Evolutionary conservation across 805 yeast genomes (phyloP).

Genomic region (Candida vartiovaarae): DNA sequence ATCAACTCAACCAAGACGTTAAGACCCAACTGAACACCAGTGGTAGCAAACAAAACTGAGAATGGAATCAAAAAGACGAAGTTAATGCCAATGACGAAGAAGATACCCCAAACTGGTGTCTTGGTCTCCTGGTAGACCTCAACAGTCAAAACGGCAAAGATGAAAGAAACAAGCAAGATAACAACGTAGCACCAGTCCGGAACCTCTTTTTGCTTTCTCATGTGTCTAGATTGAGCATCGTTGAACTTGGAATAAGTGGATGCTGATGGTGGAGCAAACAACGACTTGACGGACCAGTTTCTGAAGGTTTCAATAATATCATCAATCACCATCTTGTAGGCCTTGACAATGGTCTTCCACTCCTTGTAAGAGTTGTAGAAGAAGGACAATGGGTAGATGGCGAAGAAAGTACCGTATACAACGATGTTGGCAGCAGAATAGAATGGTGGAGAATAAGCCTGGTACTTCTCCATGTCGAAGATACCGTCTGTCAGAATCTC

Average conservation of each 20-base stretch:
- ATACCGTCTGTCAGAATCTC: slow-evolving; percentile 38
- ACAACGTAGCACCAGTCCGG: slow-evolving; percentile 43
- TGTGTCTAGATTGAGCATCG: slow-evolving; percentile 48
- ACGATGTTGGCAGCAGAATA: slow-evolving; percentile 58
- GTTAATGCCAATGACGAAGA: slow-evolving; percentile 45
- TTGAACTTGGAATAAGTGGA: slow-evolving; percentile 4
- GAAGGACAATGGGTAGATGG: slow-evolving; percentile 43
- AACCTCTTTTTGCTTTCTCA: slow-evolving; percentile 52
- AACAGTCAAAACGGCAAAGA: slow-evolving; percentile 39
- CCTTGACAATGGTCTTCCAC: slow-evolving; percentile 28
- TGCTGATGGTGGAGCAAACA: neutral
- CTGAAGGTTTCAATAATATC: slow-evolving; percentile 2
- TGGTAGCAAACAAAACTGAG: slow-evolving; percentile 38
- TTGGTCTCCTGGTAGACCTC: slow-evolving; percentile 36
- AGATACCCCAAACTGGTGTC: slow-evolving; percentile 58
- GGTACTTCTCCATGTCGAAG: slow-evolving; percentile 41
- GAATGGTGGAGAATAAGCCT: slow-evolving; percentile 56
- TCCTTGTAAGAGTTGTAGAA: slow-evolving; percentile 39
- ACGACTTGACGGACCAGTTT: slow-evolving; percentile 3
- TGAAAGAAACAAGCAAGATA: slow-evolving; percentile 36
- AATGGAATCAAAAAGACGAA: slow-evolving; percentile 45
- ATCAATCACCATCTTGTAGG: slow-evolving; percentile 3
- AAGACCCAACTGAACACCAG: slow-evolving; percentile 42
- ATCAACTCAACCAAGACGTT: slow-evolving; percentile 51
- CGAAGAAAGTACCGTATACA: slow-evolving; percentile 45